Conservation (phyloP, 148 eudicot species). For the Spergularia bocconei region DNA sequence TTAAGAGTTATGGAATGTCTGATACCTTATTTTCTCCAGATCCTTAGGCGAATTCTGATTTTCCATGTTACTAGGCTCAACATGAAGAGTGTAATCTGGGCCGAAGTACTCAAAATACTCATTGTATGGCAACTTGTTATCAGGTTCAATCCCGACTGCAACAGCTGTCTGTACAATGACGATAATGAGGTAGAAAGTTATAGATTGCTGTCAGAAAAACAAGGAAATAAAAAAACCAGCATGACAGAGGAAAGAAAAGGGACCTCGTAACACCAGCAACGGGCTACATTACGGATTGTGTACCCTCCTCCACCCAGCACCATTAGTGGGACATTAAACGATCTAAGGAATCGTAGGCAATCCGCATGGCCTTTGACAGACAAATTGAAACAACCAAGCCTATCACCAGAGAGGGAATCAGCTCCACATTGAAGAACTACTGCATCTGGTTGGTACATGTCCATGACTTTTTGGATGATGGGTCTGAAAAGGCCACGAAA, state of each 20-base stretch:
- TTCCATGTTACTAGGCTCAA: slow-evolving; percentile 68
- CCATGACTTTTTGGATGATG: slow-evolving; percentile 80
- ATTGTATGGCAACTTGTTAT: slow-evolving; percentile 82
- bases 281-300: slow-evolving; percentile 89
- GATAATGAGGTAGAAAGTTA: neutral
- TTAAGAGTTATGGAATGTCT: neutral
- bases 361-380: slow-evolving; percentile 96
- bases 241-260: slow-evolving; percentile 1
- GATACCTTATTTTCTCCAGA: slow-evolving; percentile 77
- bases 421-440: slow-evolving; percentile 98
- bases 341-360: slow-evolving; percentile 79
- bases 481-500: slow-evolving; percentile 82
- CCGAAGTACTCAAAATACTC: slow-evolving; percentile 87
- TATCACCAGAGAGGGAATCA: slow-evolving; percentile 89
- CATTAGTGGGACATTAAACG: slow-evolving; percentile 93
- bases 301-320: slow-evolving; percentile 97
- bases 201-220: neutral
- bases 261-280: slow-evolving; percentile 99
- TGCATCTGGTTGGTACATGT: slow-evolving; percentile 86
- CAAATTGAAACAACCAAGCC: slow-evolving; percentile 90
- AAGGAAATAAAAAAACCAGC: neutral
- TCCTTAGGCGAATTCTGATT: slow-evolving; percentile 71
- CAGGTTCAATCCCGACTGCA: slow-evolving; percentile 91
- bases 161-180: slow-evolving; percentile 71
- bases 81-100: slow-evolving; percentile 83